Base-by-base conservation (phyloP, 2,329 filamentous ascomycete genomes). In the Neonectria coccinea region DNA sequence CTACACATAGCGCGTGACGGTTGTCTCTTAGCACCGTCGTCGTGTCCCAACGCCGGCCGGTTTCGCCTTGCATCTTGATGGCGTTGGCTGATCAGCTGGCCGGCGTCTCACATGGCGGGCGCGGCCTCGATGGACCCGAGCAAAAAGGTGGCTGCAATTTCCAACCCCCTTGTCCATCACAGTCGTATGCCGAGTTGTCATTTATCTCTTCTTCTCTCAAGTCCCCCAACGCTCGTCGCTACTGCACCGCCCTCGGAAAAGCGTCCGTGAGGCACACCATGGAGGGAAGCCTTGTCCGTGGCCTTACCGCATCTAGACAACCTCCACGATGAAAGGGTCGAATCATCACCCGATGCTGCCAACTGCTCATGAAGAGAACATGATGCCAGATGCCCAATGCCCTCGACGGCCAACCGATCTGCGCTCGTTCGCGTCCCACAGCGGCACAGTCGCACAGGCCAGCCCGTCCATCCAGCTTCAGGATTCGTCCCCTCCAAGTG, bases 321-420 rank as follows among this genome's bases (percentile, higher is more conserved):
- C 16, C 50, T 45, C 44, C 60, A 45, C 55, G 41, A 50, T 54
- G 36, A 45, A 59, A 63, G 55, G 61, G 42, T 59, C 61, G 31
- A 63, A 55, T 50, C 61, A 63, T 63, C 50, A 41, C 61, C 31
- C 61, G 50, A 63, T 59, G 22, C 50, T 29, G 5, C 33, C 31
- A 50, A 59, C 50, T 29, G 5, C 27, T 50, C 44, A 59, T 44
- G 51, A 55, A 41, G 10, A 41, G 33, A 57, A 14, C 45, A 58
- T 51, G 47, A 59, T 60, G 31, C 50, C 42, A 48, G 16, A 31
- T 58, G 33, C 20, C 56, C 45, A 31, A 58, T 31, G 48, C 29
- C n/a, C 27, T 51, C 47, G 20, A 51, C 16, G 8, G 12, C 47
- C 47, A 51, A 51, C 31, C 20, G 27, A 45, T 50, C 55, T 39